Conservation (phyloP, 306 rosid species). For the Macrotyloma uniflorum region DNA sequence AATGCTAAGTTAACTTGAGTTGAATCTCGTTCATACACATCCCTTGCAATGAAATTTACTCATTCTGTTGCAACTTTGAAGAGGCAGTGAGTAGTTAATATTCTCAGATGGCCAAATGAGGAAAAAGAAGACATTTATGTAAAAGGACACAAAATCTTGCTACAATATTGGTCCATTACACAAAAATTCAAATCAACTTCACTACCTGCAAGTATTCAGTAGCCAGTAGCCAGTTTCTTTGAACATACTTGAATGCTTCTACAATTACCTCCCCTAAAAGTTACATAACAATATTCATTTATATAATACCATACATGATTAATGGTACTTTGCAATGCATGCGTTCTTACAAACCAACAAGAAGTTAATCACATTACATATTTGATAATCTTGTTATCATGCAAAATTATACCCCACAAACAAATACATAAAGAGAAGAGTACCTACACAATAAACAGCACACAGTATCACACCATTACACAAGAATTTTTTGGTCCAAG, state of each 20-base stretch:
- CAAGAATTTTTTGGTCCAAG: neutral
- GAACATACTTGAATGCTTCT: conserved; percentile 6
- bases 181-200: neutral
- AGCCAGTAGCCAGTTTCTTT: conserved; percentile 7
- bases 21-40: neutral
- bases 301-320: conserved; percentile 40
- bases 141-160: neutral
- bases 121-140: neutral
- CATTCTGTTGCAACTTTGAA: neutral
- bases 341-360: conserved; percentile 28
- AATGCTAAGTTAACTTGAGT: neutral
- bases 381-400: conserved; percentile 6
- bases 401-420: conserved; percentile 21
- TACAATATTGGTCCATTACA: neutral
- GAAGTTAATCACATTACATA: conserved; percentile 13
- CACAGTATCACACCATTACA: conserved; percentile 2
- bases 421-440: neutral
- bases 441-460: conserved; percentile 2
- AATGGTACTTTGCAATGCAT: conserved; percentile 43
- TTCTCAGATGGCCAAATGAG: neutral
- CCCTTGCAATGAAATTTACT: neutral
- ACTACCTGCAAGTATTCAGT: neutral
- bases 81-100: neutral
- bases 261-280: conserved; percentile 18
- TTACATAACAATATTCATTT: conserved; percentile 41